Evolutionary conservation across 345 rosid genomes (phyloP), one percentile per base, ranked within the genome.

Genomic region (Corchorus capsularis): DNA sequence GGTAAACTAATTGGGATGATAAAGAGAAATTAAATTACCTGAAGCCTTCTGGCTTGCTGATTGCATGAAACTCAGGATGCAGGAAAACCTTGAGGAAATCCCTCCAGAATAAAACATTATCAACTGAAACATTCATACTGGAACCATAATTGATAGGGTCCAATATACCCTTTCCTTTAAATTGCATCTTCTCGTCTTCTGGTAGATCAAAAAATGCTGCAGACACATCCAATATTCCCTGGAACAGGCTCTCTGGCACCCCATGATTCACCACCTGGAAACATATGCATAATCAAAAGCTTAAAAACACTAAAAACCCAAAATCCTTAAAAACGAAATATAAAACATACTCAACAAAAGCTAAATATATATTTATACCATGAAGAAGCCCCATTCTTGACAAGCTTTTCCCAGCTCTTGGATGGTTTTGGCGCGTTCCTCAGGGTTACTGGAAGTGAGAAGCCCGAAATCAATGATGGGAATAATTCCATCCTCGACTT

Each of bases 301-400:
- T 27, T 27, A 27, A 27, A 27, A 27, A 27, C 27, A 27, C 27
- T 27, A 27, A 27, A 27, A 27, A 27, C 27, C 27, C 27, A 27
- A 27, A 27, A 27, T 27, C 27, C 27, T 27, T 0, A 27, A 27
- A 27, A 27, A 27, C 27, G 27, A 27, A 27, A n/a, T n/a, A n/a
- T n/a, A n/a, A n/a, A n/a, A n/a, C n/a, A 1, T 8, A 16, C 3
- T 15, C 13, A 13, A 70, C 13, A 34, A 39, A 70, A 70, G 20
- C 8, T 14, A n/a, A 52, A n/a, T n/a, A n/a, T n/a, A n/a, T n/a
- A n/a, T n/a, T n/a, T n/a, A n/a, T 83, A 86, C 93, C 93, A 79
- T 80, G 81, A 89, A 89, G 83, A 89, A 87, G 39, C 93, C 93
- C 93, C 87, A 89, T 7, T 86, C 86, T 22, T 70, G 80, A 43